A percentile compares a stretch with the other conserved stretches of the same genome.
phyloP scores from a whole-genome alignment of 164 flowering plant species.

The Paratinospora sagittata region DNA sequence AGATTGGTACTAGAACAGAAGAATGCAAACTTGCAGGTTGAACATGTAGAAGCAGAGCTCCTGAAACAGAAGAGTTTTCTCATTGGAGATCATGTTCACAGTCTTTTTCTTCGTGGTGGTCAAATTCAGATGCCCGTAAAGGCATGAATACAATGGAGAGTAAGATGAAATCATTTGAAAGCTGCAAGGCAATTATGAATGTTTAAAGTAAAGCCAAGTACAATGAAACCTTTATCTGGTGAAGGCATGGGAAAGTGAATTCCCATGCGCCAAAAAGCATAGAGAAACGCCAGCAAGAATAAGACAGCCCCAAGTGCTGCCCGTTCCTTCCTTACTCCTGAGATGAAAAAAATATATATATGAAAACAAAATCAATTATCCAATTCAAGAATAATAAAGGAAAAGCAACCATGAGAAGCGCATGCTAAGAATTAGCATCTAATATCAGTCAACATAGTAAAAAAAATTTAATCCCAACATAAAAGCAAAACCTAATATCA shows the following conservation, averaged over 20 bases:
- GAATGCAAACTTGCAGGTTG: background rate
- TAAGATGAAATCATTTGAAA: background rate
- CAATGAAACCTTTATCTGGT: constrained; percentile 75
- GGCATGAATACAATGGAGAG: background rate
- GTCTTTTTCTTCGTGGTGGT: background rate
- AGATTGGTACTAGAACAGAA: background rate
- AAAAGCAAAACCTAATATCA: background rate
- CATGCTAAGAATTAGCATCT: too few species aligned
- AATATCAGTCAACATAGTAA: background rate
- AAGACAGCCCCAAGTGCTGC: constrained; percentile 85
- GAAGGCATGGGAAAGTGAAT: constrained; percentile 99
- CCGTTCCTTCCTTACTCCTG: constrained; percentile 78
- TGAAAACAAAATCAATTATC: background rate
- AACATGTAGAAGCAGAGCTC: background rate
- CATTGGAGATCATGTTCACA: background rate
- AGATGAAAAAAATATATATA: constrained; percentile 4
- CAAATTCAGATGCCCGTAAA: constrained; percentile 5
- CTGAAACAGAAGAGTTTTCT: background rate
- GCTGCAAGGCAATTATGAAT: background rate
- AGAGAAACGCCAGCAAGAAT: constrained; percentile 81
- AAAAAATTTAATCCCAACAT: background rate
- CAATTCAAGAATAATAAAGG: background rate
- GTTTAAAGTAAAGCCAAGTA: background rate
- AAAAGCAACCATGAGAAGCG: too few species aligned
- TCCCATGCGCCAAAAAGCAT: constrained; percentile 99